These are phyloP conservation scores for Carpinus fangiana DNA, from an alignment of 306 rosid genomes.

Conservation along the genomic window DNA sequence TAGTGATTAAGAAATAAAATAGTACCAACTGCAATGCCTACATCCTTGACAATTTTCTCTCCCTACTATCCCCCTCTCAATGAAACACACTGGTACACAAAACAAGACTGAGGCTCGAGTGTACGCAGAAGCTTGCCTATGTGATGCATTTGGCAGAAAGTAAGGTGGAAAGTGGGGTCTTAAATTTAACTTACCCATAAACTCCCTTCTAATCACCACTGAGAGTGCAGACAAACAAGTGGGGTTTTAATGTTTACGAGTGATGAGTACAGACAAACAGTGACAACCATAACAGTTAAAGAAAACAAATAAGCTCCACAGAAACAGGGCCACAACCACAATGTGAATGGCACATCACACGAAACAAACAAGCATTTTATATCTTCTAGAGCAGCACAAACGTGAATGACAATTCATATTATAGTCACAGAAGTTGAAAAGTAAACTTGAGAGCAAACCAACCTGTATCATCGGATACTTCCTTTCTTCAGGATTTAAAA, in stretches of 20 bases:
- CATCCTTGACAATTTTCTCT: neutral
- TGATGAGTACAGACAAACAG: neutral
- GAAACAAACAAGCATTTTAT: neutral
- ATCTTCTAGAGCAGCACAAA: neutral
- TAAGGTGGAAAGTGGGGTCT: neutral
- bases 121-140: neutral
- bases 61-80: neutral
- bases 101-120: neutral
- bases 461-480: conserved; percentile 82
- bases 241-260: neutral
- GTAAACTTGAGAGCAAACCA: conserved; percentile 24
- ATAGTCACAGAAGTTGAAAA: neutral
- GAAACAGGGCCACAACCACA: conserved; percentile 3
- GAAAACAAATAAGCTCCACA: neutral
- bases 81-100: neutral
- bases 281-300: neutral
- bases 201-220: neutral
- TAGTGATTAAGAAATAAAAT: neutral
- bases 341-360: neutral
- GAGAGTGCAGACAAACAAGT: neutral
- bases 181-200: neutral
- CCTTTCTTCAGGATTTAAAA: conserved; percentile 63
- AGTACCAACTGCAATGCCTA: neutral
- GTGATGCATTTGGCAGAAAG: neutral
- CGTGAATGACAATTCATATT: neutral